Base-by-base conservation (phyloP, 805 yeast species). In the Wickerhamiella vanderwaltii region DNA sequence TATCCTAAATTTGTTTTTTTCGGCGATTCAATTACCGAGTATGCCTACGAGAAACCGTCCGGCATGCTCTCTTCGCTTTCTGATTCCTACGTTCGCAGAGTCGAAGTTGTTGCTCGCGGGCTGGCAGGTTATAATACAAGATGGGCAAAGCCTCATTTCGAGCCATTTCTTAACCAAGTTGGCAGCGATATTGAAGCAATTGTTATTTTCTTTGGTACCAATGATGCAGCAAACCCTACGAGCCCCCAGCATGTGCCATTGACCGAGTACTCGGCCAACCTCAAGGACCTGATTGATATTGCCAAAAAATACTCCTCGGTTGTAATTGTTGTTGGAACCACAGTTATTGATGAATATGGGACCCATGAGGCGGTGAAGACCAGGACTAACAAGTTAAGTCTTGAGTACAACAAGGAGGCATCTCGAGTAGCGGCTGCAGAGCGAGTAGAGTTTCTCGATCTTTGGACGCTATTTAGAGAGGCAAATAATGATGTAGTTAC, bases 201-300 rank as follows among this genome's bases (percentile, higher is more conserved):
- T 45, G 72, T 76, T 9, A 61, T 85, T 2, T 85, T 80, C 55
- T 75, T 83, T 51, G 95, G 95, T 3, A 72, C 94, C 11, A 86
- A 86, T 54, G 96, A 86, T 57, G 67, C 79, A 0, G 67, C 71
- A 3, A 48, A 61, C 6, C 63, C 55, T 1, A 12, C 15, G 35
- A 69, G 68, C 3, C 52, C 55, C 3, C 75, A 71, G 48, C 60
- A 61, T 17, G 83, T 83, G 9, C 71, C 73, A 1, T 15, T 78
- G 3, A 68, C 58, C 0, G 61, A 68, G 43, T 83, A 61, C 53
- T 44, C 57, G 16, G 59, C 55, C 12, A 85, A 85, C 52, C 61
- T 71, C 46, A 51, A 48, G 20, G 41, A 46, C 9, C 48, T 83
- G 51, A 62, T 75, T 11, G 48, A 61, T 5, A 47, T 65, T 45